Evolutionary conservation across 768 basidiomycete genomes (phyloP), one percentile per base, ranked within the genome.

Genomic region (Amanita inopinata): DNA sequence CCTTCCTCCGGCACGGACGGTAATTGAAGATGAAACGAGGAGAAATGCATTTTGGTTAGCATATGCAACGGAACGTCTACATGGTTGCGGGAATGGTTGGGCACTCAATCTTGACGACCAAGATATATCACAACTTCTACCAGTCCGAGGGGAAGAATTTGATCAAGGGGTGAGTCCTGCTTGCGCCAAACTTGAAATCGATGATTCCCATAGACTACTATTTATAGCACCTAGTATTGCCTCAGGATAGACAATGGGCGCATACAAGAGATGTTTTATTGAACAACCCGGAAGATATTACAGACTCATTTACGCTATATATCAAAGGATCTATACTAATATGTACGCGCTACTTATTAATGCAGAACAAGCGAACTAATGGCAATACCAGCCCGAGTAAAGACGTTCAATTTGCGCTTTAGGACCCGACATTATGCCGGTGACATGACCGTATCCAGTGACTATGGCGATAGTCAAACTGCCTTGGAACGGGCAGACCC

Each of bases 21-120:
- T 75, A 1, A 62, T 78, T 5, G 84, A 86, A 56, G 80, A 81
- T 24, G 85, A 86, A 57, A 74, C 65, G 30, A 69, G 85, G 38
- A 67, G 83, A 42, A 86, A 86, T 51, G 66, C 74, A 1, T 84
- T 85, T 52, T 88, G 83, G 76, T 52, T 82, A 34, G 76, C 80
- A 6, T 86, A 85, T 55, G 68, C 77, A 4, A 64, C 69, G 33
- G 84, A 87, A 49, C 74, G 83, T 19, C 71, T 78, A 47, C 73
- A 76, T 43, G 76, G 80, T 4, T 72, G 70, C 46, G 74, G 75
- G 23, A 84, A 83, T 50, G 79, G 78, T 14, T 87, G 83, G 76
- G 77, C 83, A 0, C 64, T 76, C 46, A 70, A 69, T 45, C 61
- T 87, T 7, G 85, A 87, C 48, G 84, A 88, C 53, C 69, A 76